These are phyloP conservation scores for Plectranthus barbatus DNA, from an alignment of 257 asterid species.

Conservation along the genomic window DNA sequence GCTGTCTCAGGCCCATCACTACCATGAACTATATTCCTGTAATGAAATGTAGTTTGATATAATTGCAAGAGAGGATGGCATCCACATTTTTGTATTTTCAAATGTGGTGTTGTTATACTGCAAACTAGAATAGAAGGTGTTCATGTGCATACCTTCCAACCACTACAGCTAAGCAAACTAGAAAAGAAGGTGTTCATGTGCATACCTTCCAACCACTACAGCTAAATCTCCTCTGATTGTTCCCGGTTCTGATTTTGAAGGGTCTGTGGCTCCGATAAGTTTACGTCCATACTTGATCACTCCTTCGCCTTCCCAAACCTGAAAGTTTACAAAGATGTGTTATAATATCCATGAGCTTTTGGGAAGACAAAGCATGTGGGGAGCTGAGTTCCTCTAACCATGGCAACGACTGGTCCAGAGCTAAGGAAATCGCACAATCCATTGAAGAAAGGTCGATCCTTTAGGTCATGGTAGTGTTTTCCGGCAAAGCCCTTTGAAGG, in stretches of 20 bases:
- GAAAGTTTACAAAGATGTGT: constrained; percentile 2
- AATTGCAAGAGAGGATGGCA: not conserved
- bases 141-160: constrained; percentile 66
- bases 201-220: constrained; percentile 90
- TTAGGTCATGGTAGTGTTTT: constrained; percentile 93
- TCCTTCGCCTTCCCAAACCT: constrained; percentile 99
- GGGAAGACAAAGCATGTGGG: not conserved
- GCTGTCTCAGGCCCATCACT: constrained; percentile 99
- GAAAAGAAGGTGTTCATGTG: not conserved
- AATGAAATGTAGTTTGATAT: constrained; percentile 7
- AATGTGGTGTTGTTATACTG: not conserved
- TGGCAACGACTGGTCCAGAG: constrained; percentile 98
- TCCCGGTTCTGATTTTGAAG: constrained; percentile 99
- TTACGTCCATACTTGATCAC: constrained; percentile 91
- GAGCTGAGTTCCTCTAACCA: constrained; percentile 47
- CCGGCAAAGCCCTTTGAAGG: constrained; percentile 88
- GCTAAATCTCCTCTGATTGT: constrained; percentile 98
- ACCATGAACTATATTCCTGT: constrained; percentile 92
- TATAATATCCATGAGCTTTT: not conserved
- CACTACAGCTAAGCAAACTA: constrained; percentile 56
- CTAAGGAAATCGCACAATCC: constrained; percentile 97
- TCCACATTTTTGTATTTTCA: not conserved
- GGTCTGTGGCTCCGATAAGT: constrained; percentile 98
- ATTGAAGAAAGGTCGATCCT: constrained; percentile 83
- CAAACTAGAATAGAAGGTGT: not conserved